Conservation (phyloP, 805 yeast species). For the Lipomyces mesembrius region DNA sequence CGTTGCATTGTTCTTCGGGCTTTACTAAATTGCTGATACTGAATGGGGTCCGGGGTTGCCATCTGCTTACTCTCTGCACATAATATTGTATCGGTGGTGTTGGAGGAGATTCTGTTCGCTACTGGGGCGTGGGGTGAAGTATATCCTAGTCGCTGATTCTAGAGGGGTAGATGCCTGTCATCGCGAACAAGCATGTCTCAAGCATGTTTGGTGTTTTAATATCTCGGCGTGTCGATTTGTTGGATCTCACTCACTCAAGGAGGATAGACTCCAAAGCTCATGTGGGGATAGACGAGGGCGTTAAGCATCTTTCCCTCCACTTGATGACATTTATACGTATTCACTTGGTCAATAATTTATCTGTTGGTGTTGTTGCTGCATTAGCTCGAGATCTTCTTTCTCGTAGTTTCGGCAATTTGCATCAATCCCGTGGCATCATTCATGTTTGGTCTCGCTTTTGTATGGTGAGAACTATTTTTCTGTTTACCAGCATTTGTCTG, state of each 20-base stretch:
- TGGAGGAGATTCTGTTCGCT: no score
- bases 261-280: neutral
- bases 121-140: neutral
- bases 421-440: no score
- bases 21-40: conserved; percentile 5
- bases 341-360: neutral
- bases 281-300: neutral
- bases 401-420: neutral
- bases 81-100: no score
- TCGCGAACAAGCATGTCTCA: neutral
- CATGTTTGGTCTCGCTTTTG: neutral
- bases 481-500: neutral
- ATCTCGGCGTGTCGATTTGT: neutral
- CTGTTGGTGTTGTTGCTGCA: neutral
- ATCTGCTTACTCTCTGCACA: no score
- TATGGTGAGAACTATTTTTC: neutral
- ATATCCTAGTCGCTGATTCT: neutral
- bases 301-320: neutral
- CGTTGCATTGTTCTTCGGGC: conserved; percentile 13
- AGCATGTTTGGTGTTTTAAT: neutral
- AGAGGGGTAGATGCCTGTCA: conserved; percentile 1
- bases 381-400: neutral
- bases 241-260: neutral
- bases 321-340: neutral
- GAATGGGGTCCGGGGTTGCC: no score